Percentiles rank a stretch among this genome's conserved stretches.
phyloP scores from a whole-genome alignment of 345 rosid genomes.

The Eucalyptus curtisii region DNA sequence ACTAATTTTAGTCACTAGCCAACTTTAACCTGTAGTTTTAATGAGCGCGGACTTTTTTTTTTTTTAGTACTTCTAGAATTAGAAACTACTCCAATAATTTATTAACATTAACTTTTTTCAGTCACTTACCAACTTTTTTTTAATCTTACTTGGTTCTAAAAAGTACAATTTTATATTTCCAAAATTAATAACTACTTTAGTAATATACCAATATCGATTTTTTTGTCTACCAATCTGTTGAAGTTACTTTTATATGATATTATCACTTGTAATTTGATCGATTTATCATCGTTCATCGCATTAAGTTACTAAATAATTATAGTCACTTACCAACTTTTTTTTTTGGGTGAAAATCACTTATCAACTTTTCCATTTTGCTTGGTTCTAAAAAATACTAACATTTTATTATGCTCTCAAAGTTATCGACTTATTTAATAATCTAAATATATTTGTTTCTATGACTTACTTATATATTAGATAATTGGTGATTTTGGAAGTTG shows the following conservation, averaged over 20 bases:
- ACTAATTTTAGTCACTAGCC: too few species aligned
- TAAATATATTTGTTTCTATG: rapidly evolving
- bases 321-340: not conserved
- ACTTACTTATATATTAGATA: not conserved
- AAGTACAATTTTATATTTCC: not conserved
- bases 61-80: not conserved
- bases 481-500: not conserved
- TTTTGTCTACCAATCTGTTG: not conserved
- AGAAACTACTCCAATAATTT: not conserved
- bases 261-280: not conserved
- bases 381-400: not conserved
- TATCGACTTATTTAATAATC: not conserved
- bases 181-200: not conserved
- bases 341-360: too few species aligned
- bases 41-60: not conserved
- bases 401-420: not conserved
- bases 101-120: not conserved
- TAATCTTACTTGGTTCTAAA: not conserved
- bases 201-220: rapidly evolving
- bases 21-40: not conserved
- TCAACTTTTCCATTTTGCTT: not conserved
- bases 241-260: not conserved
- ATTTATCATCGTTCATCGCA: not conserved
- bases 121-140: not conserved
- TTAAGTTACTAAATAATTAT: not conserved